A percentile compares a stretch with the other conserved stretches of the same genome.
phyloP scores from a whole-genome alignment of 2,329 filamentous ascomycete genomes.

The Scleromitrula shiraiana region DNA sequence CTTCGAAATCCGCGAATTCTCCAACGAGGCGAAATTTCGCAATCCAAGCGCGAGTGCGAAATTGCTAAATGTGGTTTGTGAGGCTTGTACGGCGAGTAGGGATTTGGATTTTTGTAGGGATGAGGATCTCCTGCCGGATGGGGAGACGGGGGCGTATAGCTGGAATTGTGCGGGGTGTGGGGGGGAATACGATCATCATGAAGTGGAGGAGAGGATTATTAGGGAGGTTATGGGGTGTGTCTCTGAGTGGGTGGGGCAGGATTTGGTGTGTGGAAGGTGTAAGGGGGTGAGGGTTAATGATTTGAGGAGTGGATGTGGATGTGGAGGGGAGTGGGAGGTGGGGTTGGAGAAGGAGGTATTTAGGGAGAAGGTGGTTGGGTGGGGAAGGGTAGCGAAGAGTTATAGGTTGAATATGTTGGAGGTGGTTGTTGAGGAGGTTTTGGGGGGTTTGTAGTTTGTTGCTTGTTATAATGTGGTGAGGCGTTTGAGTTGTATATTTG shows the following conservation, averaged over 20 bases:
- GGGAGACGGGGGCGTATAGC: constrained; percentile 31
- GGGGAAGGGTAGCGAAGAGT: constrained; percentile 65
- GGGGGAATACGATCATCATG: constrained; percentile 66
- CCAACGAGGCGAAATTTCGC: constrained; percentile 73
- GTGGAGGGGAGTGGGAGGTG: constrained; percentile 76
- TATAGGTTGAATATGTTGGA: constrained; percentile 78
- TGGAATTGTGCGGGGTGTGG: constrained; percentile 77
- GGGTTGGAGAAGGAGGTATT: constrained; percentile 62
- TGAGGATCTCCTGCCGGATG: constrained; percentile 61
- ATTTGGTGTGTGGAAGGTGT: constrained; percentile 69
- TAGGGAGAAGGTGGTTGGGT: constrained; percentile 56
- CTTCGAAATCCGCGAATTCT: constrained; percentile 94
- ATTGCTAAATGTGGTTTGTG: constrained; percentile 71
- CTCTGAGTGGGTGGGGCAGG: constrained; percentile 80
- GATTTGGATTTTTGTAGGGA: constrained; percentile 92
- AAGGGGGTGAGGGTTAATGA: constrained; percentile 76
- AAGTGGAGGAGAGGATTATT: constrained; percentile 77
- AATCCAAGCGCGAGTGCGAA: constrained; percentile 75
- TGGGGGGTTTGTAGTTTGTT: constrained; percentile 35
- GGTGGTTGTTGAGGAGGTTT: constrained; percentile 61
- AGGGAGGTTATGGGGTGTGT: constrained; percentile 65
- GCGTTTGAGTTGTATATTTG: no score
- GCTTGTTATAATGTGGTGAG: not conserved
- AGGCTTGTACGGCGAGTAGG: constrained; percentile 80
- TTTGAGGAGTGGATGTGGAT: constrained; percentile 94